These are phyloP conservation scores for Fusarium sp. DNA, from an alignment of 2,329 filamentous ascomycete species.

Conservation along the genomic window DNA sequence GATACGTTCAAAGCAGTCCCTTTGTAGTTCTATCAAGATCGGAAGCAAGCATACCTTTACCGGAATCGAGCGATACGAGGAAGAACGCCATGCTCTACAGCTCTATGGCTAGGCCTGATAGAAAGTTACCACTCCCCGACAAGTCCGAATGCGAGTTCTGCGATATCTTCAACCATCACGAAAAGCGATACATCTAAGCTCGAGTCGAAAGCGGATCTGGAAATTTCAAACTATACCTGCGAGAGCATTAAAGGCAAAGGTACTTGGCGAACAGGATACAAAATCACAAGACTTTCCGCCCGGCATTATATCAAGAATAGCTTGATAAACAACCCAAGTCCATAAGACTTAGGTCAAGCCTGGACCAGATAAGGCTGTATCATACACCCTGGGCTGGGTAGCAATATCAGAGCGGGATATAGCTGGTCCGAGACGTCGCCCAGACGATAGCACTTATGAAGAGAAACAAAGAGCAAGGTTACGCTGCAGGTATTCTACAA, in stretches of 20 bases:
- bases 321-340: not conserved
- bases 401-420: not conserved
- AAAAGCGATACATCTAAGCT: not conserved
- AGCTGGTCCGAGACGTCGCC: not conserved
- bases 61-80: not conserved
- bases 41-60: not conserved
- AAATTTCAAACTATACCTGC: not conserved
- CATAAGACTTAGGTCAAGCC: not conserved
- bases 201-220: too few species aligned
- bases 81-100: not conserved
- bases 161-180: too few species aligned
- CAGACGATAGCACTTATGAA: not conserved
- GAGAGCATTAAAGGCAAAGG: not conserved
- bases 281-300: not conserved
- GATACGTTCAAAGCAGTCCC: rapidly evolving
- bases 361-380: not conserved
- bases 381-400: not conserved
- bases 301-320: too few species aligned
- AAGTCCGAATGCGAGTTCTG: rapidly evolving
- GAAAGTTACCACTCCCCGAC: not conserved
- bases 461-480: not conserved
- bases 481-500: not conserved
- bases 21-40: not conserved
- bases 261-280: not conserved
- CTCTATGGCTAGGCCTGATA: not conserved